Percentiles rank a stretch among this genome's conserved stretches.
These are phyloP conservation scores for Polytrichum commune DNA, from an alignment of 225 moss, liverwort and hornwort species.

Conservation along the genomic window DNA sequence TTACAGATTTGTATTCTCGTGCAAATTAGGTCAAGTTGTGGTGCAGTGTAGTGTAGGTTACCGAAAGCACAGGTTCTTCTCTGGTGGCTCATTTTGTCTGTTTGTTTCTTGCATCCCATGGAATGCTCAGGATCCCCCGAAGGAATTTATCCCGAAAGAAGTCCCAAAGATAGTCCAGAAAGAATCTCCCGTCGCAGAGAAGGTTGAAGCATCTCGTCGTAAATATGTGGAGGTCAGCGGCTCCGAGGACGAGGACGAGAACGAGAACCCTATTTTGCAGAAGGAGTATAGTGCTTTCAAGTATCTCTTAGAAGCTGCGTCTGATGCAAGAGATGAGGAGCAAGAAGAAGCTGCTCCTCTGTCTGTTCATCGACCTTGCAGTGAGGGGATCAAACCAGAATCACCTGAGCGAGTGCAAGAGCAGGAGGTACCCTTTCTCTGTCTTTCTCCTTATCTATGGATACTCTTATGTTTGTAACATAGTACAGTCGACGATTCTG, in stretches of 20 bases:
- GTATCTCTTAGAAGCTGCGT: slow-evolving; percentile 41
- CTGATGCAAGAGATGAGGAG: slow-evolving; percentile 31
- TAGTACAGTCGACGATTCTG: slow-evolving; percentile 1
- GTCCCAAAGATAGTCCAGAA: slow-evolving; percentile 15
- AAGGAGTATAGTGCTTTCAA: slow-evolving; percentile 43
- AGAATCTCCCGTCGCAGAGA: slow-evolving; percentile 10
- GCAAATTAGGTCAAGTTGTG: background rate
- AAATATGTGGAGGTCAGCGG: slow-evolving; percentile 15
- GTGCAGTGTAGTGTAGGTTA: background rate
- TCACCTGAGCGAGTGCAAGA: slow-evolving; percentile 13
- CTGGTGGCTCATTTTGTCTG: background rate
- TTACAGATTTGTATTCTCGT: background rate
- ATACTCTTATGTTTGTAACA: background rate
- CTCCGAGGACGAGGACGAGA: slow-evolving; percentile 26
- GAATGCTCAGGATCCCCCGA: slow-evolving; percentile 4
- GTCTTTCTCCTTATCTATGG: background rate
- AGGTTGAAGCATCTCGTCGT: slow-evolving; percentile 2
- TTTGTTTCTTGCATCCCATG: background rate
- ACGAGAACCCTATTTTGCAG: slow-evolving; percentile 14
- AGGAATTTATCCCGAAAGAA: slow-evolving; percentile 20
- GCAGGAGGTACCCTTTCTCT: slow-evolving; percentile 26
- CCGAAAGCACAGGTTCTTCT: background rate
- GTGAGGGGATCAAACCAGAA: background rate
- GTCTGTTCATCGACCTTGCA: slow-evolving; percentile 1
- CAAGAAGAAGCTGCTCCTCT: slow-evolving; percentile 17